These are phyloP conservation scores for Urochloa ruziziensis DNA, from an alignment of 176 grass and related monocot species.

Conservation along the genomic window DNA sequence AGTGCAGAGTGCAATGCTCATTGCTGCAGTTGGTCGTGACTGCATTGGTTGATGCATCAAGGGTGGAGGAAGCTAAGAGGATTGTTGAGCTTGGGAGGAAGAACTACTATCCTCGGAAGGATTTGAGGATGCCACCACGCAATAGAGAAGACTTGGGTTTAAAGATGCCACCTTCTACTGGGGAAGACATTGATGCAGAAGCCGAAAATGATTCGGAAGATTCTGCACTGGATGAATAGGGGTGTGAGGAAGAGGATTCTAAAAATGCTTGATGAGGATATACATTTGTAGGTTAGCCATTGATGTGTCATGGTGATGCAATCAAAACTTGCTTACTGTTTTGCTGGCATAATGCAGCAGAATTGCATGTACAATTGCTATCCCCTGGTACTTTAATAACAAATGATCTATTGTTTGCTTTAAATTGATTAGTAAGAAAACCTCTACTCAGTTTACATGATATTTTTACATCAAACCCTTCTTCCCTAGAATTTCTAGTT, in stretches of 20 bases:
- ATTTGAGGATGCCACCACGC: slow-evolving; percentile 27
- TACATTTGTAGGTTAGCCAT: slow-evolving; percentile 2
- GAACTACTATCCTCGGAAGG: slow-evolving; percentile 38
- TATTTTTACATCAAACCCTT: neutral
- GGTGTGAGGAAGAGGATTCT: neutral
- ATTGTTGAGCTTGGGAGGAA: slow-evolving; percentile 37
- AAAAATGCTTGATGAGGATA: neutral
- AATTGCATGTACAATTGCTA: neutral
- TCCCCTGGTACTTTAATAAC: neutral
- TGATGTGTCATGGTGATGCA: neutral
- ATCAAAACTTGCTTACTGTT: neutral
- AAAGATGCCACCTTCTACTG: neutral
- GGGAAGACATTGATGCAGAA: neutral
- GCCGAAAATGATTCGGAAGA: slow-evolving; percentile 7
- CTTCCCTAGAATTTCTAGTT: neutral
- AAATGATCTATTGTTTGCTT: neutral
- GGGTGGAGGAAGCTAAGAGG: slow-evolving; percentile 43
- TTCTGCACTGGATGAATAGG: slow-evolving; percentile 10
- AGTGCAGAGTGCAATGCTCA: slow-evolving; percentile 1
- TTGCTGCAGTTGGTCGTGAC: slow-evolving; percentile 50
- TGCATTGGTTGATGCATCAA: slow-evolving; percentile 44
- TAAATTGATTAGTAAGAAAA: neutral
- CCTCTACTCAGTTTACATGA: slow-evolving; percentile 2
- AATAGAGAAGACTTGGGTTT: neutral
- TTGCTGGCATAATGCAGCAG: neutral